Conservation (phyloP, 2,329 filamentous ascomycete genomes). For the Trichoderma sp. region DNA sequence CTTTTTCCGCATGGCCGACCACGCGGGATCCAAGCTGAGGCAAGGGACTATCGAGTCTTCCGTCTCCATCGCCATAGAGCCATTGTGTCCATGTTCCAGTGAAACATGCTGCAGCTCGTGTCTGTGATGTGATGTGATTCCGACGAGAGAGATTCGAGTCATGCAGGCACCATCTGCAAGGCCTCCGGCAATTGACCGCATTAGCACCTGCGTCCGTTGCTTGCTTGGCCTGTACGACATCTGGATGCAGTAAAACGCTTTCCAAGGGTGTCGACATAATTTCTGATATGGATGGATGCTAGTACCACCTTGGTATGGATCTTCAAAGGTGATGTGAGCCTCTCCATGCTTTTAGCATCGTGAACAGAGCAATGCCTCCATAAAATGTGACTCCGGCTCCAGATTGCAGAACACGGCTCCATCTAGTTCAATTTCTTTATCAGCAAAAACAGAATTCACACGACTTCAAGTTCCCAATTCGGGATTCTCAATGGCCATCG, state of each 20-base stretch:
- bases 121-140: conserved; percentile 16
- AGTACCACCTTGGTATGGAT: not conserved
- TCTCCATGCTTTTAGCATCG: not conserved
- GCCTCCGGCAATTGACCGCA: conserved; percentile 17
- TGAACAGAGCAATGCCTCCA: not conserved
- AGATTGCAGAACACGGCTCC: not conserved
- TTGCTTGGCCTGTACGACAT: conserved; percentile 12
- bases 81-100: not conserved
- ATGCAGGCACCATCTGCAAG: conserved; percentile 19
- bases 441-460: not conserved
- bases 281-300: not conserved
- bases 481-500: not conserved
- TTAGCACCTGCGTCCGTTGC: conserved; percentile 15
- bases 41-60: not conserved
- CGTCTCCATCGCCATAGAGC: not conserved
- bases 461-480: not conserved
- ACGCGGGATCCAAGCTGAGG: not conserved
- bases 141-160: not conserved
- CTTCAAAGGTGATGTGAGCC: not conserved
- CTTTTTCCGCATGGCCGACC: not conserved
- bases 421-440: not conserved
- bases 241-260: not conserved
- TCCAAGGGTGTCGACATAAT: not conserved
- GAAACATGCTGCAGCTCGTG: not conserved
- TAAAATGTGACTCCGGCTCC: not conserved